Evolutionary conservation across 2,329 filamentous ascomycete genomes (phyloP), one percentile per base, ranked within the genome.

Genomic region (Ceratocystis variospora): DNA sequence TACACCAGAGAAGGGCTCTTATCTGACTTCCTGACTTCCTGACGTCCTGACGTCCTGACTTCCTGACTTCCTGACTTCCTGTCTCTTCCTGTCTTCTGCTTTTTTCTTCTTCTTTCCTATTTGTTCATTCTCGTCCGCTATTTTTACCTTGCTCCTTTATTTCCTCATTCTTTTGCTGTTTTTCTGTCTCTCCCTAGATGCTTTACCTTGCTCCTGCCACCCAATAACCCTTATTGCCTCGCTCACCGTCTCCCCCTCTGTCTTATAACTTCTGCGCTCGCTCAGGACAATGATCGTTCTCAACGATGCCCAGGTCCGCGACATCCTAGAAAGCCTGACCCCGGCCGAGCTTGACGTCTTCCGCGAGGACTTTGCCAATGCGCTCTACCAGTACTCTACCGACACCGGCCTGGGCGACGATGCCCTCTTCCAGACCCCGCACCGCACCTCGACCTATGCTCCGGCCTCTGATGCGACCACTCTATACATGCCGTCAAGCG

Each of bases 401-500:
- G 80, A 80, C 61, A 78, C 79, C 0, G 78, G 81, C 66, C 72
- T 74, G 17, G 73, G 76, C 31, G 73, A 77, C 44, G 74, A 75
- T 46, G 76, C 75, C 45, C 71, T 79, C 2, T 78, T 81, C 66
- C 79, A 85, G 69, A 83, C 86, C 70, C 84, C 83, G 5, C 76
- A 79, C 66, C 78, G 82, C 41, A 78, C 78, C 8, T 75, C 78
- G 0, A 77, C 83, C 6, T 73, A 79, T 50, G 81, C 80, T 31
- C 72, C 75, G 1, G 73, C 73, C 0, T 81, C 80, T 17, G 79
- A 79, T 50, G 77, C 80, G 37, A 86, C 83, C 19, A 89, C 86
- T 1, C 76, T 90, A 25, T 90, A 90, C 72, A 90, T 90, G 85
- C 88, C 88, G 0, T 87, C 87, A 1, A 83, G 81, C 28, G 84